Evolutionary conservation across 176 grass and related monocot species (phyloP).

Genomic region (Triticum turgidum): DNA sequence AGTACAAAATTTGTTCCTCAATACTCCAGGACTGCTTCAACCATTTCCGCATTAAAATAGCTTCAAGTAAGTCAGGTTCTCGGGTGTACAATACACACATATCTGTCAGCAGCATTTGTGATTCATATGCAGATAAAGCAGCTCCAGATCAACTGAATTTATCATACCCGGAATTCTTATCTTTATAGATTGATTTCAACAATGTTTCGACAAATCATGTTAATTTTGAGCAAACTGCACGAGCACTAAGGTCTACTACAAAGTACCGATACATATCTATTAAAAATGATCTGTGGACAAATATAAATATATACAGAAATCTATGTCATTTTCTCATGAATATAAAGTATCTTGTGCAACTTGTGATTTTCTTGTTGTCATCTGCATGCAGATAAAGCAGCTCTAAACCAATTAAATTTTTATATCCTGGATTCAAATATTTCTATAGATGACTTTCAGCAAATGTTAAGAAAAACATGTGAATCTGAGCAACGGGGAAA

Average conservation of each 20-base stretch:
- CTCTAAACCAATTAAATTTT: background rate
- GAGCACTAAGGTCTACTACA: background rate
- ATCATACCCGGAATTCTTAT: background rate
- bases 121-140: background rate
- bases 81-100: background rate
- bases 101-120: background rate
- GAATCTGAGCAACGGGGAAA: background rate
- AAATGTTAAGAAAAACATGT: constrained; percentile 3
- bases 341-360: background rate
- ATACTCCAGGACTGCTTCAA: background rate
- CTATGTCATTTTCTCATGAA: background rate
- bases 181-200: background rate
- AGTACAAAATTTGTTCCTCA: background rate
- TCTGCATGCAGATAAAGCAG: background rate
- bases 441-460: background rate
- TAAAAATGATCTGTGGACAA: background rate
- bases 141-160: background rate
- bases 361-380: background rate
- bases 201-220: background rate
- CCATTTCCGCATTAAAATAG: background rate
- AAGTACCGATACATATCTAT: background rate
- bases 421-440: background rate
- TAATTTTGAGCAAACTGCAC: background rate
- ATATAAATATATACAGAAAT: background rate
- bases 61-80: background rate